Conservation (phyloP, 1,284 basidiomycete genomes). For the Xerocomus amazonicus region DNA sequence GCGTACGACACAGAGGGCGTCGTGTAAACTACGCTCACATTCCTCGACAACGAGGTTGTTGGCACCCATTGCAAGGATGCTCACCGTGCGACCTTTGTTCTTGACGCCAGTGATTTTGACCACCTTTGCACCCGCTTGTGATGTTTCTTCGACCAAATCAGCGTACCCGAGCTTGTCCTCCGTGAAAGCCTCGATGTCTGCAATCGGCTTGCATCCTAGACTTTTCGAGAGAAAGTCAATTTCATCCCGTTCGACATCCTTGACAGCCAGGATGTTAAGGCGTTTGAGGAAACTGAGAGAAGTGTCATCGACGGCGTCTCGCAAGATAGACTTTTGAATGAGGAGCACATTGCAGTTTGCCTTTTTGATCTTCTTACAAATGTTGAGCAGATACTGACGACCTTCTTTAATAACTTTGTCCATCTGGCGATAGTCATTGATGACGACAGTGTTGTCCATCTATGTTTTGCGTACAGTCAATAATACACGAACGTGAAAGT, state of each 20-base stretch:
- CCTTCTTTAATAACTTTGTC: conserved; percentile 99
- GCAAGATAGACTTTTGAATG: conserved; percentile 98
- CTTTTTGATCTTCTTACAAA: conserved; percentile 99
- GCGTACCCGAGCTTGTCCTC: conserved; percentile 98
- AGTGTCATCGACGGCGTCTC: conserved; percentile 97
- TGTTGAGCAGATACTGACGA: conserved; percentile 95
- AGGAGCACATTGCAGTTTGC: conserved; percentile 98
- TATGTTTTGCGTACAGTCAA: conserved; percentile 31
- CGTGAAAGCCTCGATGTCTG: conserved; percentile 98
- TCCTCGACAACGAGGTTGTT: conserved; percentile 97
- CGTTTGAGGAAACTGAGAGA: conserved; percentile 99
- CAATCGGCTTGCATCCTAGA: conserved; percentile 92
- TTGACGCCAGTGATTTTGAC: conserved; percentile 95
- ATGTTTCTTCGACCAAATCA: conserved; percentile 91
- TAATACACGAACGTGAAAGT: not conserved
- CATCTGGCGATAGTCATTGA: conserved; percentile 99
- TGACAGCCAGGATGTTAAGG: conserved; percentile 95
- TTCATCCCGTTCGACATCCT: conserved; percentile 98
- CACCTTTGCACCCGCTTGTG: conserved; percentile 84
- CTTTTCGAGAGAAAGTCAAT: conserved; percentile 97
- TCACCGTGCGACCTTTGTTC: conserved; percentile 93
- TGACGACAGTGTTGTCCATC: conserved; percentile 99
- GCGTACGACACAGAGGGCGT: conserved; percentile 96
- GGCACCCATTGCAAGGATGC: conserved; percentile 91
- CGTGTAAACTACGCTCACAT: conserved; percentile 95